Base-by-base conservation (phyloP, 192 early-diverging fungal species). In the Linnemannia exigua region DNA sequence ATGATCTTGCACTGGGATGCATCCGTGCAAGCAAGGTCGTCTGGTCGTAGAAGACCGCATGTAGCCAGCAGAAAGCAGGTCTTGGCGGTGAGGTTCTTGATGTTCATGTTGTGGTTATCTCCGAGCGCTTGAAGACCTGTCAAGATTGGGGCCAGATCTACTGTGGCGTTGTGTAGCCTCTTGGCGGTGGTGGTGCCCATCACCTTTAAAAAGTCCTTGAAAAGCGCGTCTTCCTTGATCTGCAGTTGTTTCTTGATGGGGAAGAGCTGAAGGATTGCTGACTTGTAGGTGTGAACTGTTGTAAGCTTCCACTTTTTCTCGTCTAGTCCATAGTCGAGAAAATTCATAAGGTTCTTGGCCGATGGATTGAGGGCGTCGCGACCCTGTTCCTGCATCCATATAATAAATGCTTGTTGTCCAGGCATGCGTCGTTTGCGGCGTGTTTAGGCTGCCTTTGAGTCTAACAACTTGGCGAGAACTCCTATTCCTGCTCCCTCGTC, bases 301-400 rank as follows among this genome's bases (percentile, higher is more conserved):
- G 31, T 46, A n/a, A 78, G 19, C 1, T 25, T 20, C 76, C 76
- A 78, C 38, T 71, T 31, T 22, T 77, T 71, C 31, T 33, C 33
- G 36, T 47, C 51, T 22, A 36, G 22, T 0, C 76, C 76, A 33
- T 47, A 70, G 33, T 47, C 52, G 51, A 71, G 69, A 51, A 77
- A 77, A 9, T 77, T 77, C 67, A 77, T 77, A 2, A 70, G 67
- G 44, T 77, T 47, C 48, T 70, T 35, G n/a, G 69, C 48, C 17
- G 46, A 51, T 12, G 76, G 69, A 38, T 25, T 51, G 17, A 78
- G 25, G 15, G 76, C 69, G 28, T 78, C 52, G 19, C 54, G 46
- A 3, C 61, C 69, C 6, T 51, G 50, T 0, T 19, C 20, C 19
- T 68, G 36, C 20, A 66, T 66, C 76, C 76, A 78, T 1, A 28